Conservation (phyloP, 257 asterid species). For the Striga asiatica region DNA sequence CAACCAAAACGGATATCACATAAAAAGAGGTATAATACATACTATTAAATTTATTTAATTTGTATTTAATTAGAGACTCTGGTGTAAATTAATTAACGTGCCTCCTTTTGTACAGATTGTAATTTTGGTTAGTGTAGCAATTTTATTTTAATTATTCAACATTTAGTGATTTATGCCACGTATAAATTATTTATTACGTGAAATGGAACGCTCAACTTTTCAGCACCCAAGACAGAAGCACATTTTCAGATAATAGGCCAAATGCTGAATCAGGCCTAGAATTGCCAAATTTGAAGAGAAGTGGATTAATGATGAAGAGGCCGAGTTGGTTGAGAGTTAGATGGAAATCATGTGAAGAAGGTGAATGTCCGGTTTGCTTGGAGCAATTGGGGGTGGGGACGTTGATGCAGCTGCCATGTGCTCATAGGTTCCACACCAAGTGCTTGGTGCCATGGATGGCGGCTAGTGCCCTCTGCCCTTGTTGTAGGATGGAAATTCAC, state of each 20-base stretch:
- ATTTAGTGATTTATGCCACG: no score
- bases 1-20: conserved; percentile 21
- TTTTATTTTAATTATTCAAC: no score
- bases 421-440: conserved; percentile 51
- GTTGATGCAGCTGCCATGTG: conserved; percentile 57
- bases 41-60: background rate
- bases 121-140: no score
- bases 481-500: conserved; percentile 49
- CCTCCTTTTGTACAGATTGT: no score
- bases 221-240: conserved; percentile 8
- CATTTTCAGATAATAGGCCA: conserved; percentile 14
- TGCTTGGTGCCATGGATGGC: conserved; percentile 75
- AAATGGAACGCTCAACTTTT: conserved; percentile 4
- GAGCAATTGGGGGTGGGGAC: conserved; percentile 27
- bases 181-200: background rate
- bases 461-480: conserved; percentile 56
- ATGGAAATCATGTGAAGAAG: conserved; percentile 52
- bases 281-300: conserved; percentile 22
- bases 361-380: conserved; percentile 72
- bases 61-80: no score
- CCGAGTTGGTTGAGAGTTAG: conserved; percentile 43
- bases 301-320: conserved; percentile 39
- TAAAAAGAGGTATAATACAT: conserved; percentile 14
- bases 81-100: no score
- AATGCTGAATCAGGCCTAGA: conserved; percentile 4